Evolutionary conservation across 2,329 filamentous ascomycete species (phyloP).

Genomic region (Diaporthe velutina): DNA sequence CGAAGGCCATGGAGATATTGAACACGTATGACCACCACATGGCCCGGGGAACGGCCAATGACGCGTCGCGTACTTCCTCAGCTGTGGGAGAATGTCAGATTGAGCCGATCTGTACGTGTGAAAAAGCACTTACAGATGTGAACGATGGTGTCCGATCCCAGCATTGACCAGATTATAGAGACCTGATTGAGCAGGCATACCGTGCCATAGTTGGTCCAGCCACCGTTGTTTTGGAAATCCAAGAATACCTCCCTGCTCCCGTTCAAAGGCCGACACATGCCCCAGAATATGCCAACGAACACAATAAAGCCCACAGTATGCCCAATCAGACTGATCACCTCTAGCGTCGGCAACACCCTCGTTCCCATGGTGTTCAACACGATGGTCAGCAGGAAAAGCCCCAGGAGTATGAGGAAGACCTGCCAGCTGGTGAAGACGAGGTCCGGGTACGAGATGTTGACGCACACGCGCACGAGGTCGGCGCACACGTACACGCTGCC

Average conservation of each 20-base stretch:
- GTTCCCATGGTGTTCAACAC: constrained; percentile 34
- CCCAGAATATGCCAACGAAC: constrained; percentile 33
- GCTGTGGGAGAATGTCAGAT: background rate
- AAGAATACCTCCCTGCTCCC: constrained; percentile 20
- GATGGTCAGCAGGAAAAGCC: constrained; percentile 32
- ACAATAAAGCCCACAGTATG: constrained; percentile 35
- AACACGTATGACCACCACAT: constrained; percentile 38
- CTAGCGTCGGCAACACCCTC: constrained; percentile 20
- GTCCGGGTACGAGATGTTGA: constrained; percentile 24
- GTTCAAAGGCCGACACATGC: constrained; percentile 33
- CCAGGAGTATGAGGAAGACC: constrained; percentile 34
- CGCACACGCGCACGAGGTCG: constrained; percentile 34
- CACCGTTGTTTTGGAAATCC: constrained; percentile 37
- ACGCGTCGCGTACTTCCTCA: constrained; percentile 35
- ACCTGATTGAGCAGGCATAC: constrained; percentile 36
- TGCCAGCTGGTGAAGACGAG: constrained; percentile 33
- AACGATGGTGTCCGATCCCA: constrained; percentile 38
- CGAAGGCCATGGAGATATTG: constrained; percentile 33
- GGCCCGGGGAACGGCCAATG: constrained; percentile 31
- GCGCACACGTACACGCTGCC: constrained; percentile 35
- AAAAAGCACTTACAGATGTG: constrained; percentile 32
- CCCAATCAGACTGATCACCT: constrained; percentile 35
- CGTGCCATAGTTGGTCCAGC: constrained; percentile 33
- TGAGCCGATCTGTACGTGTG: rapidly evolving
- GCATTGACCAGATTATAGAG: constrained; percentile 38